phyloP scores from a whole-genome alignment of 805 yeast species.

The Lachancea sp. region DNA sequence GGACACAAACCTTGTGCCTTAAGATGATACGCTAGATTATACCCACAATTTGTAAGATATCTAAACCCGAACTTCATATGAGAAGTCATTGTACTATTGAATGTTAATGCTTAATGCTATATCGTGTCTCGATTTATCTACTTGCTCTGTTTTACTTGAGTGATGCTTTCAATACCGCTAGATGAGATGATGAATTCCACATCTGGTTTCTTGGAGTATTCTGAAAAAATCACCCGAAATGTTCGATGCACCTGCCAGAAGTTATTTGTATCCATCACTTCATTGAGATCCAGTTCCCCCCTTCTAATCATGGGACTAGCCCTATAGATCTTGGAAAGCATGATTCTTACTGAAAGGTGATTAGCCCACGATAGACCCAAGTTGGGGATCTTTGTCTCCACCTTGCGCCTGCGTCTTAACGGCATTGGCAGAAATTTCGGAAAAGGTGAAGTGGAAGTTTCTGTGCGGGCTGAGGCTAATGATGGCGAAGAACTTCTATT shows the following conservation, averaged over 20 bases:
- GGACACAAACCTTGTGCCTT: no score
- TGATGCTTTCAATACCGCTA: slow-evolving; percentile 21
- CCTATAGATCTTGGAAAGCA: slow-evolving; percentile 38
- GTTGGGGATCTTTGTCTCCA: slow-evolving; percentile 41
- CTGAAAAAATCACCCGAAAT: slow-evolving; percentile 39
- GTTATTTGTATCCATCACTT: slow-evolving; percentile 29
- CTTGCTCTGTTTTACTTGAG: not conserved
- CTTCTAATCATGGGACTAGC: slow-evolving; percentile 32
- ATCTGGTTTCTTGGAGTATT: slow-evolving; percentile 24
- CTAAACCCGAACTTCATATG: not conserved
- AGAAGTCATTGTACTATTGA: slow-evolving; percentile 3
- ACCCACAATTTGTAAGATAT: not conserved
- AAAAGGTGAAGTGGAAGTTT: not conserved
- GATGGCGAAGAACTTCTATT: not conserved
- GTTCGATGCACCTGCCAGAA: slow-evolving; percentile 33
- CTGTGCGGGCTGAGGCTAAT: not conserved
- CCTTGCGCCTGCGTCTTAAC: slow-evolving; percentile 25
- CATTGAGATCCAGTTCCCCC: slow-evolving; percentile 28
- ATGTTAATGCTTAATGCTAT: not conserved
- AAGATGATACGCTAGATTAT: no score
- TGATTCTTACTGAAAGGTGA: slow-evolving; percentile 43
- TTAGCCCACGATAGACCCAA: slow-evolving; percentile 53
- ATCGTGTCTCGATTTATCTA: not conserved
- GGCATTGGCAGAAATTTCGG: not conserved
- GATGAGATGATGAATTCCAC: slow-evolving; percentile 20